Conservation (phyloP, 2,329 filamentous ascomycete genomes). For the Pezicula neosporulosa region DNA sequence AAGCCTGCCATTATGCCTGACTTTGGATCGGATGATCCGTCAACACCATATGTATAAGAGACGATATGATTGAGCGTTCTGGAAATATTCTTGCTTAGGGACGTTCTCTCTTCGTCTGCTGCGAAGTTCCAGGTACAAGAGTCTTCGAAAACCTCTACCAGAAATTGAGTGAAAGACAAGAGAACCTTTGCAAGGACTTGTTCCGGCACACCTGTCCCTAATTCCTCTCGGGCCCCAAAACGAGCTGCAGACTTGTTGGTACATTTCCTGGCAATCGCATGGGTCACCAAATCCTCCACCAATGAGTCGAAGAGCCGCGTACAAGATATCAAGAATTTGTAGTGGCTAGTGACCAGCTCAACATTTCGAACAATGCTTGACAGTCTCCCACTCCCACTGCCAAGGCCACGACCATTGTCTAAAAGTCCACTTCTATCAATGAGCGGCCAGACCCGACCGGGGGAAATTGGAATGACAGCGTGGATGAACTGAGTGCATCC, state of each 20-base stretch:
- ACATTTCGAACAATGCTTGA: constrained; percentile 76
- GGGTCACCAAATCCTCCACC: constrained; percentile 70
- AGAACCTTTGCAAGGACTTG: constrained; percentile 71
- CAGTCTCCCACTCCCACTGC: constrained; percentile 54
- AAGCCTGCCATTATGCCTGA: constrained; percentile 45
- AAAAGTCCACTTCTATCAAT: constrained; percentile 78
- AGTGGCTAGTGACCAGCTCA: constrained; percentile 74
- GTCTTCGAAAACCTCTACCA: constrained; percentile 83
- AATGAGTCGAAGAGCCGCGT: constrained; percentile 71
- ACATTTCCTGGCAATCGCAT: constrained; percentile 63
- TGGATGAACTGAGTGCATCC: constrained; percentile 80
- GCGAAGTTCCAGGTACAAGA: constrained; percentile 83
- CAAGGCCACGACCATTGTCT: constrained; percentile 70
- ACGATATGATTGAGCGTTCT: constrained; percentile 70
- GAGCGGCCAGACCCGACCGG: constrained; percentile 86
- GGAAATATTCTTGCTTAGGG: constrained; percentile 66
- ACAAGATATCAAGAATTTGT: constrained; percentile 72
- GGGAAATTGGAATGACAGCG: constrained; percentile 66
- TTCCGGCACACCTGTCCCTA: constrained; percentile 73
- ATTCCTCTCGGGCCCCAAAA: constrained; percentile 44
- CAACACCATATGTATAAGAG: constrained; percentile 70
- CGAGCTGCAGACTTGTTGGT: constrained; percentile 45
- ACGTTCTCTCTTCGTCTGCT: constrained; percentile 61
- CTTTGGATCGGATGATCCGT: constrained; percentile 48
- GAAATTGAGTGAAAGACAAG: constrained; percentile 67